Percentiles rank a stretch among this genome's conserved stretches.
Conservation (phyloP, 2,329 filamentous ascomycete species). For the Ophiocordyceps camponoti-rufipedis region DNA sequence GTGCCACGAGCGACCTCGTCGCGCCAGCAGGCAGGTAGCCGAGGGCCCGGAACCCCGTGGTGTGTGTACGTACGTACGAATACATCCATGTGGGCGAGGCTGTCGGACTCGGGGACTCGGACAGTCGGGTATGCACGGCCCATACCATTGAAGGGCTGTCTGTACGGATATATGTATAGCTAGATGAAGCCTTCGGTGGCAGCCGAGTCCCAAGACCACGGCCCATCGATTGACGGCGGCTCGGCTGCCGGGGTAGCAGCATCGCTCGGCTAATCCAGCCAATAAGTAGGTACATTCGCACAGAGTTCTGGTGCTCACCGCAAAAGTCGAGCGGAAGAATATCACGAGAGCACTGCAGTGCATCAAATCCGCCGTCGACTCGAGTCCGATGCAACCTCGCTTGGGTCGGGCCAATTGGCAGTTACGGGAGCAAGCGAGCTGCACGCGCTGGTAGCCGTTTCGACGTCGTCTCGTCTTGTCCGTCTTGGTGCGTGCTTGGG, state of each 20-base stretch:
- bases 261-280: neutral
- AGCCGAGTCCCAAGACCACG: neutral
- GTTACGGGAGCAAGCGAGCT: constrained; percentile 1
- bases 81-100: neutral
- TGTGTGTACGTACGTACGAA: too few species aligned
- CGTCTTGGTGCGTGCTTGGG: too few species aligned
- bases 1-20: neutral
- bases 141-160: neutral
- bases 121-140: neutral
- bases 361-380: neutral
- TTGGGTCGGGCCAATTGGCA: constrained; percentile 3
- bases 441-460: neutral
- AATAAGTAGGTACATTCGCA: neutral
- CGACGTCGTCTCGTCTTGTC: neutral
- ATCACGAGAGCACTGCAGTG: neutral
- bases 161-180: too few species aligned
- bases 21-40: neutral
- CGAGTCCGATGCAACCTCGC: constrained; percentile 2
- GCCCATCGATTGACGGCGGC: neutral
- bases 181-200: neutral
- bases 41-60: neutral
- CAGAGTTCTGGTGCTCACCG: neutral
- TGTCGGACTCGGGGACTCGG: neutral
- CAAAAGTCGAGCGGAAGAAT: neutral
- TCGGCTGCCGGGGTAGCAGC: neutral